Percentiles rank a stretch among this genome's conserved stretches.
Evolutionary conservation across 176 grass and related monocot genomes (phyloP).

Genomic region (Triticum urartu): DNA sequence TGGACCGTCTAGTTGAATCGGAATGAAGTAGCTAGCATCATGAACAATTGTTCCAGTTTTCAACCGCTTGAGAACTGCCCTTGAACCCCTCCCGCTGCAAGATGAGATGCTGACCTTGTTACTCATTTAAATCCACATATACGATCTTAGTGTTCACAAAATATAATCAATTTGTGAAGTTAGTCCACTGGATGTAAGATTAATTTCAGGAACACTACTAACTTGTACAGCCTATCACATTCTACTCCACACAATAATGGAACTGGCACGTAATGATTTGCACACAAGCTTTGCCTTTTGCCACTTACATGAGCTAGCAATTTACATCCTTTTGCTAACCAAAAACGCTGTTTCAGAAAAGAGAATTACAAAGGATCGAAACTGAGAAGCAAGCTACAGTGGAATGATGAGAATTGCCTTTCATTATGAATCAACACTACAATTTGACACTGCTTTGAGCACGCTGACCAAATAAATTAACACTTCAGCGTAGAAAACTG

Average conservation of each 20-base stretch:
- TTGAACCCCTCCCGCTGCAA: slow-evolving; percentile 72
- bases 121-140: slow-evolving; percentile 7
- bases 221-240: not conserved
- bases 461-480: not conserved
- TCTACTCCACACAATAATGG: not conserved
- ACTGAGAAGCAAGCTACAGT: too few species aligned
- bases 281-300: not conserved
- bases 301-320: not conserved
- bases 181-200: not conserved
- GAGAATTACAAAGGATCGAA: not conserved
- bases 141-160: not conserved
- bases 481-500: not conserved
- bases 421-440: not conserved
- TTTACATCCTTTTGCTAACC: not conserved
- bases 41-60: slow-evolving; percentile 59
- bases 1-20: slow-evolving; percentile 66
- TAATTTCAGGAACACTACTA: not conserved
- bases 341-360: not conserved
- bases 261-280: not conserved
- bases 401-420: not conserved
- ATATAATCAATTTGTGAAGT: not conserved
- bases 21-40: slow-evolving; percentile 74
- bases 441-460: not conserved
- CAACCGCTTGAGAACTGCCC: slow-evolving; percentile 57
- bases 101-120: slow-evolving; percentile 13